Evolutionary conservation across 306 rosid genomes (phyloP), one percentile per base, ranked within the genome.

Genomic region (Medicago lupulina): DNA sequence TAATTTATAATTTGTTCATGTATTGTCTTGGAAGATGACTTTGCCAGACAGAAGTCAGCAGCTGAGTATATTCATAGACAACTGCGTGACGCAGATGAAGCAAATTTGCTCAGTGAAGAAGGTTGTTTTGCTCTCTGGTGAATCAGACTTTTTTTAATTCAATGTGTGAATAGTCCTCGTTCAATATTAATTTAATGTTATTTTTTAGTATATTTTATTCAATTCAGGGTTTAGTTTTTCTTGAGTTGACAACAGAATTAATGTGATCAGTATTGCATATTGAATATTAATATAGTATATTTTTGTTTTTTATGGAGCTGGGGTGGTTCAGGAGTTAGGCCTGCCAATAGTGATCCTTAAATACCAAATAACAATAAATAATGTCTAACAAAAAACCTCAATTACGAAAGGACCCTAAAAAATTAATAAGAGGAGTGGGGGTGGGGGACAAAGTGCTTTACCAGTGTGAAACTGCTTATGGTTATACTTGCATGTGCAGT

Each of bases 61-160:
- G 87, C 96, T 78, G 90, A 76, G 51, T 85, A 85, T 82, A 83
- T 87, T 40, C 82, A 80, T 54, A 90, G 82, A 75, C 92, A 90
- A 57, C 79, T 92, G 58, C 86, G 80, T 10, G 93, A 88, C 77
- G 97, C 97, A 54, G 94, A 89, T 76, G 97, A 92, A 82, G 90
- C 97, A 72, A 95, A 90, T 88, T 85, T 87, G 76, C 89, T 95
- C 83, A 88, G 85, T 0, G 97, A 92, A 87, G 93, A 90, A 89
- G 99, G 99, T 92, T 76, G 18, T 68, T 72, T 62, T 34, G 25
- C 9, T 50, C 61, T 70, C 11, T 39, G 4, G 64, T 21, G 64
- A 21, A 50, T 50, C 19, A 50, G 9, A 50, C 3, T 50, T 50
- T 51, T 51, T 69, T 16, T 47, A 7, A 54, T 73, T 57, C 49